Conservation (phyloP, 768 basidiomycete genomes). For the Auriscalpium vulgare region DNA sequence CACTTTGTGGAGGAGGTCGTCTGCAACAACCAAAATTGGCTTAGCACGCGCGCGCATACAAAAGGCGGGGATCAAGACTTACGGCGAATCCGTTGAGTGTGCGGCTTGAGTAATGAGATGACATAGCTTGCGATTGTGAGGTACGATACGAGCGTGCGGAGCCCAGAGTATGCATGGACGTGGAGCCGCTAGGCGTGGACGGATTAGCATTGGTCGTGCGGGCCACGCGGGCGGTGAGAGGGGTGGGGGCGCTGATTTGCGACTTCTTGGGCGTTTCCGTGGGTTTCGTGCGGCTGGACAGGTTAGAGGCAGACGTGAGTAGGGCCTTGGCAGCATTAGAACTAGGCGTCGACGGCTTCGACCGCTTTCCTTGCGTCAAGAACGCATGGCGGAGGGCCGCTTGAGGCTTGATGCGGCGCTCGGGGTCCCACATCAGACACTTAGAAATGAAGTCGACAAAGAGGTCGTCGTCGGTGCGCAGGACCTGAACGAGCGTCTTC, state of each 20-base stretch:
- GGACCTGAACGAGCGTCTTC: constrained; percentile 81
- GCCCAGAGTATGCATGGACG: constrained; percentile 44
- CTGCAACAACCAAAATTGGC: constrained; percentile 6
- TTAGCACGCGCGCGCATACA: constrained; percentile 16
- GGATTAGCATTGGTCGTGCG: constrained; percentile 47
- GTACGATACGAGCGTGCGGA: constrained; percentile 59
- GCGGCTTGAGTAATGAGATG: constrained; percentile 69
- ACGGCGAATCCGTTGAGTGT: constrained; percentile 66
- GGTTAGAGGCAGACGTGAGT: constrained; percentile 48
- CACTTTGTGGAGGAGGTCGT: constrained; percentile 13
- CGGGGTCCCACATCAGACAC: constrained; percentile 98
- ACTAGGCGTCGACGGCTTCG: constrained; percentile 35
- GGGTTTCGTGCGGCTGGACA: constrained; percentile 44
- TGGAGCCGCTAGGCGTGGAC: constrained; percentile 49
- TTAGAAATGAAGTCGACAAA: constrained; percentile 97
- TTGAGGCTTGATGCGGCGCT: constrained; percentile 89
- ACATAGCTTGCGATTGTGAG: constrained; percentile 61
- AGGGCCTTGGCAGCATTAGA: constrained; percentile 45
- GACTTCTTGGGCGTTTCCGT: constrained; percentile 84
- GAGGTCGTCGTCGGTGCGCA: constrained; percentile 88
- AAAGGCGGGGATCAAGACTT: constrained; percentile 1
- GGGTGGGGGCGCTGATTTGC: constrained; percentile 82
- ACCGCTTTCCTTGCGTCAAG: constrained; percentile 53
- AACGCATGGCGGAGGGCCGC: constrained; percentile 89
- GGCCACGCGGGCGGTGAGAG: constrained; percentile 69